Percentiles rank a stretch among this genome's conserved stretches.
phyloP scores from a whole-genome alignment of 306 rosid genomes.

The Medicago truncatula region DNA sequence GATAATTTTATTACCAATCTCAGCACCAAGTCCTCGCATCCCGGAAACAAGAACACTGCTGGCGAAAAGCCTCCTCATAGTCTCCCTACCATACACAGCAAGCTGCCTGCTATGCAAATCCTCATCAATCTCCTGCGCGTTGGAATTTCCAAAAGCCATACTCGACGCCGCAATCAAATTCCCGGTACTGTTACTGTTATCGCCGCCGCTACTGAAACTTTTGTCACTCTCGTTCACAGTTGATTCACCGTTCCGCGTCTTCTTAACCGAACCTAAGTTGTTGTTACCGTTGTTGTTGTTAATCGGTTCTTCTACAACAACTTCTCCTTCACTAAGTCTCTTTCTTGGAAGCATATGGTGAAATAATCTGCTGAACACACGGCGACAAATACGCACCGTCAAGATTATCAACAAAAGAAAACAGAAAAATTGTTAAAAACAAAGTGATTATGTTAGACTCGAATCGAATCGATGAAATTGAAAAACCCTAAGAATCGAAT shows the following conservation, averaged over 20 bases:
- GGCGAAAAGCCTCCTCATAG: constrained; percentile 88
- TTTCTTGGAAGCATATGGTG: constrained; percentile 98
- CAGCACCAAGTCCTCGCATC: constrained; percentile 93
- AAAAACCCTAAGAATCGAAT: constrained; percentile 52
- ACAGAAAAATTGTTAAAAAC: background rate
- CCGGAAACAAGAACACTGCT: constrained; percentile 89
- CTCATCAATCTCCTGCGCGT: constrained; percentile 81
- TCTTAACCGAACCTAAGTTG: constrained; percentile 53
- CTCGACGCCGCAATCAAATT: constrained; percentile 43
- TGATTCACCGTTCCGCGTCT: constrained; percentile 69
- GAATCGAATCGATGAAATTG: constrained; percentile 23
- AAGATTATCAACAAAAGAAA: constrained; percentile 37
- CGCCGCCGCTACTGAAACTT: constrained; percentile 23
- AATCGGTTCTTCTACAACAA: constrained; percentile 63
- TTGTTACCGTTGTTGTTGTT: constrained; percentile 37
- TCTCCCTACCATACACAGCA: constrained; percentile 97
- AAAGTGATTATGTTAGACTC: background rate
- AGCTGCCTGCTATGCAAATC: constrained; percentile 99
- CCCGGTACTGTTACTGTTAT: constrained; percentile 42
- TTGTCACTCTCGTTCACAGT: constrained; percentile 49
- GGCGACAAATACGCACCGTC: constrained; percentile 56
- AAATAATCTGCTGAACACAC: constrained; percentile 71
- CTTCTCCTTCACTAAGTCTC: constrained; percentile 90
- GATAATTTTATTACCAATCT: constrained; percentile 67
- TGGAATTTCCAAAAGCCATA: constrained; percentile 71